Conservation (phyloP, 805 yeast genomes). For the Sugiyamaella marilandica region DNA sequence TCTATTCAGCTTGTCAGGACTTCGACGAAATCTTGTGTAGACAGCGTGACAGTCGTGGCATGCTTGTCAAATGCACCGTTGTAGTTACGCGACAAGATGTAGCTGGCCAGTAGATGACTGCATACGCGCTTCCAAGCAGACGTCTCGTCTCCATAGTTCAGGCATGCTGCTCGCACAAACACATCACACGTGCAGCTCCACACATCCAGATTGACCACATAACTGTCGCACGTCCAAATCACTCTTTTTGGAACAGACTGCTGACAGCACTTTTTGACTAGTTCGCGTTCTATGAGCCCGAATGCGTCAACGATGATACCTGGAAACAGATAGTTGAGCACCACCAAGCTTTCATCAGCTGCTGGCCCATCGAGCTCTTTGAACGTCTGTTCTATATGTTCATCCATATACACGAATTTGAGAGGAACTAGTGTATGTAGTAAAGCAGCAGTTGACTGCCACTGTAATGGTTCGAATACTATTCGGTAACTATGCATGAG, state of each 20-base stretch:
- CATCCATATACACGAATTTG: background rate
- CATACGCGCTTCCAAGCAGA: constrained; percentile 16
- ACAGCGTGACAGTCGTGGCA: background rate
- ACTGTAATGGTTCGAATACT: too few species aligned
- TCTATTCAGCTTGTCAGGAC: too few species aligned
- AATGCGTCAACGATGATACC: constrained; percentile 19
- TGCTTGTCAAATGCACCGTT: background rate
- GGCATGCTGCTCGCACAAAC: constrained; percentile 5
- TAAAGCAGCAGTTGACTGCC: too few species aligned
- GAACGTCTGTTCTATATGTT: background rate
- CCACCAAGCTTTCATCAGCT: constrained; percentile 12
- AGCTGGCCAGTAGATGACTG: constrained; percentile 22
- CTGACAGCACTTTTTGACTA: constrained; percentile 1
- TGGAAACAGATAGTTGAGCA: constrained; percentile 22
- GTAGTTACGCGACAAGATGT: constrained; percentile 5
- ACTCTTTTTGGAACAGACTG: background rate
- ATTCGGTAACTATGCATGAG: background rate
- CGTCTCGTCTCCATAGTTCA: background rate
- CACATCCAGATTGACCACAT: constrained; percentile 12
- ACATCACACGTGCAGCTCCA: constrained; percentile 24
- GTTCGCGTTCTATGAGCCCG: constrained; percentile 17
- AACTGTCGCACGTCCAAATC: constrained; percentile 1
- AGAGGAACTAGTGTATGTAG: too few species aligned
- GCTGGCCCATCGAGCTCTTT: background rate
- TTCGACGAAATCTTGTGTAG: background rate